phyloP scores from a whole-genome alignment of 208 protist genomes.

The Trypanosoma theileri region DNA sequence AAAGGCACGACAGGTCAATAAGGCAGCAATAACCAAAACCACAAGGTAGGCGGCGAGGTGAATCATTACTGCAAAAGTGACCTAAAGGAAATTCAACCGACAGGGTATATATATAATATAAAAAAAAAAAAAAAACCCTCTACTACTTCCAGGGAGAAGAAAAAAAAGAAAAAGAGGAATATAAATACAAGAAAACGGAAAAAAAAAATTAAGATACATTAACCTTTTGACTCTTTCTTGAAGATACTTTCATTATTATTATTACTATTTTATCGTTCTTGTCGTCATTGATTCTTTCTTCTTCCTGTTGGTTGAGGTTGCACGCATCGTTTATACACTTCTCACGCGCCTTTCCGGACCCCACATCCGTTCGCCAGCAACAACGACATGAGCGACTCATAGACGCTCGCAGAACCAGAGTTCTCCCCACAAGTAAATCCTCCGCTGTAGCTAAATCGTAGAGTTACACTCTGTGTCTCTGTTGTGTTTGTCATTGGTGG shows the following conservation, averaged over 20 bases:
- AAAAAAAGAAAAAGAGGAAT: slow-evolving; percentile 17
- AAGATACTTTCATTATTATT: no score
- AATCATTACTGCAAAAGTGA: slow-evolving; percentile 8
- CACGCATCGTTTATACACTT: background rate
- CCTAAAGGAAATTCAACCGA: background rate
- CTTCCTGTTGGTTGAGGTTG: no score
- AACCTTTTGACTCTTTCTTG: no score
- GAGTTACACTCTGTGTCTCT: background rate
- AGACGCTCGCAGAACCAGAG: background rate
- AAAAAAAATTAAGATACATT: background rate
- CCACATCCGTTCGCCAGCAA: slow-evolving; percentile 14
- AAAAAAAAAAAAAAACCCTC: background rate
- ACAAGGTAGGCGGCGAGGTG: slow-evolving; percentile 42
- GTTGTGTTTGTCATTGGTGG: no score
- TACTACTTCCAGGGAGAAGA: background rate
- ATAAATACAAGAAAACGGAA: background rate
- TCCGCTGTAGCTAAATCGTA: slow-evolving; percentile 22
- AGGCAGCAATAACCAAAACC: slow-evolving; percentile 36
- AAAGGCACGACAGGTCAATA: slow-evolving; percentile 39
- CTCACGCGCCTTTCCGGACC: background rate
- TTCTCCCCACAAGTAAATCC: slow-evolving; percentile 12
- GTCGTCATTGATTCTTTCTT: no score
- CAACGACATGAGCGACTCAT: slow-evolving; percentile 23
- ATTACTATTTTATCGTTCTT: no score
- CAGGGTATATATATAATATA: background rate